phyloP scores from a whole-genome alignment of 352 stramenopile species.

The Lagenidium sp. region DNA sequence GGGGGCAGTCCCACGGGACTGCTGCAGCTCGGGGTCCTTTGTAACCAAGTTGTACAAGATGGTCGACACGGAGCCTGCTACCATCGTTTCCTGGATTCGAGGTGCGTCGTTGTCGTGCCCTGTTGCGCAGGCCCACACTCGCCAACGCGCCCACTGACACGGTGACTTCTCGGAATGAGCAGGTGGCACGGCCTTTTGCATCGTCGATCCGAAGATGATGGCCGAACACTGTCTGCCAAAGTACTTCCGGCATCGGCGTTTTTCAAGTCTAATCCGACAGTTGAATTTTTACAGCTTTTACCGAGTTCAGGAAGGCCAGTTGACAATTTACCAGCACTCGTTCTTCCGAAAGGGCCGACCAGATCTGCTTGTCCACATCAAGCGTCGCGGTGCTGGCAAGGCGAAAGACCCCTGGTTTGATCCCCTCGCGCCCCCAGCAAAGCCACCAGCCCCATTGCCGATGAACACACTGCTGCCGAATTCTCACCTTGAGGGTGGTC shows the following conservation, averaged over 20 bases:
- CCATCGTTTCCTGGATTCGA: constrained; percentile 76
- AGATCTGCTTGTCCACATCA: constrained; percentile 78
- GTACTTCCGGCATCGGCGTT: constrained; percentile 86
- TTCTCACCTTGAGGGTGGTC: too few species aligned
- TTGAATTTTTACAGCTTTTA: constrained; percentile 92
- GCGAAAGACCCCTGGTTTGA: constrained; percentile 84
- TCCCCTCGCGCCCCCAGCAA: constrained; percentile 20
- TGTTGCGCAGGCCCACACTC: too few species aligned
- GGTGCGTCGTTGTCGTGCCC: too few species aligned
- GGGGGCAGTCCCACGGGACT: constrained; percentile 6
- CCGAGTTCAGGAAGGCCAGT: constrained; percentile 77
- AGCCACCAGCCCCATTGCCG: constrained; percentile 3
- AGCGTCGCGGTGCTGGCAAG: constrained; percentile 71
- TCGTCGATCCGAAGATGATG: constrained; percentile 86
- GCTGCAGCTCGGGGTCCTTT: constrained; percentile 57
- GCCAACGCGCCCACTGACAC: too few species aligned
- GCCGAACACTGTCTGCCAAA: constrained; percentile 84
- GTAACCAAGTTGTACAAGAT: constrained; percentile 83
- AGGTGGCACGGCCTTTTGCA: constrained; percentile 87
- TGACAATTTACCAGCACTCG: constrained; percentile 83
- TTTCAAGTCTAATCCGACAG: constrained; percentile 86
- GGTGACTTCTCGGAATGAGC: too few species aligned
- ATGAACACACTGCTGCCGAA: too few species aligned
- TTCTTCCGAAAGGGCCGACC: constrained; percentile 78
- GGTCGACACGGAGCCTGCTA: constrained; percentile 71